These are phyloP conservation scores for Sordariomycetes sp. DNA, from an alignment of 2,329 filamentous ascomycete genomes.

Conservation along the genomic window DNA sequence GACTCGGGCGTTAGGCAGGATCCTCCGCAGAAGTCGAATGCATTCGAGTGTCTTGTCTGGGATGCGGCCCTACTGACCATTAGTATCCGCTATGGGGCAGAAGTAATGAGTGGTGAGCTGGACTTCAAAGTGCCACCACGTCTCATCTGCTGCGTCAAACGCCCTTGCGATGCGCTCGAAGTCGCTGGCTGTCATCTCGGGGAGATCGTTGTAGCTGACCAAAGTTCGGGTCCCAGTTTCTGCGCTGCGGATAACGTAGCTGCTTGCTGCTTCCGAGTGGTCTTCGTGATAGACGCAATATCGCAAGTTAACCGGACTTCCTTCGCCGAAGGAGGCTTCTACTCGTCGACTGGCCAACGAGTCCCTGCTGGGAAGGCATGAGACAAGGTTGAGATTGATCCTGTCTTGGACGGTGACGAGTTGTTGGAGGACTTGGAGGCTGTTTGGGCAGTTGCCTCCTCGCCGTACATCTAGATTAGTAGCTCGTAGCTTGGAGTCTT, in stretches of 20 bases:
- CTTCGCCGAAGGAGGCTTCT: slow-evolving; percentile 39
- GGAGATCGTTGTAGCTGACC: slow-evolving; percentile 59
- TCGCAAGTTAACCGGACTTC: slow-evolving; percentile 33
- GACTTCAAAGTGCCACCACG: slow-evolving; percentile 69
- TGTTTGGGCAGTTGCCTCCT: slow-evolving; percentile 67
- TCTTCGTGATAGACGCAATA: slow-evolving; percentile 51
- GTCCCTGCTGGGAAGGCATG: slow-evolving; percentile 41
- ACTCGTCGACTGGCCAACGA: slow-evolving; percentile 45
- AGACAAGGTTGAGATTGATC: slow-evolving; percentile 33
- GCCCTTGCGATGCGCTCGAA: slow-evolving; percentile 36
- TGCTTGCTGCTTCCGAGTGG: slow-evolving; percentile 49
- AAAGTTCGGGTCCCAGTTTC: slow-evolving; percentile 55
- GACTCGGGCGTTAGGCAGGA: slow-evolving; percentile 35
- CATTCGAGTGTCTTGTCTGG: slow-evolving; percentile 51
- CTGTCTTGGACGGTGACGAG: slow-evolving; percentile 28
- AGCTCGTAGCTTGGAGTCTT: slow-evolving; percentile 67
- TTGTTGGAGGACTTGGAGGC: slow-evolving; percentile 61
- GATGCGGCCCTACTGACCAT: slow-evolving; percentile 56
- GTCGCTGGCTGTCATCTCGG: slow-evolving; percentile 57
- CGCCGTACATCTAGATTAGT: slow-evolving; percentile 47
- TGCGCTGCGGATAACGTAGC: slow-evolving; percentile 58
- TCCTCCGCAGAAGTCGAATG: slow-evolving; percentile 43
- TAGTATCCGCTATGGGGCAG: too few species aligned
- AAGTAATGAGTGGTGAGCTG: not conserved
- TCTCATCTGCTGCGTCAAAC: slow-evolving; percentile 24